phyloP scores from a whole-genome alignment of 306 rosid species.

The Castanea crenata region DNA sequence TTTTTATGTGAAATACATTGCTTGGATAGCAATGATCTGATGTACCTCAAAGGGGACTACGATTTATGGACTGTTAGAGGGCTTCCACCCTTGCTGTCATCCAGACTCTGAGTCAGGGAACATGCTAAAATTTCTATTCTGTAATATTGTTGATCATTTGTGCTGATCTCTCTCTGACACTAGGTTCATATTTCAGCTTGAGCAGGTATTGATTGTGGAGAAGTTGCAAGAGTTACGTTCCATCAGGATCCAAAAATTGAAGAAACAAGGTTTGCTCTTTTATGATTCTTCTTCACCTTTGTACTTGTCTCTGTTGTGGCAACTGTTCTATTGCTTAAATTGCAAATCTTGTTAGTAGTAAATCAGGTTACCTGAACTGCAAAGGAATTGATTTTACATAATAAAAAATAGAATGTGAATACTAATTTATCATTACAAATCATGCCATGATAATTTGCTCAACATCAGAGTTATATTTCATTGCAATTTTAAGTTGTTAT shows the following conservation, averaged over 20 bases:
- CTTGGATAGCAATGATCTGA: not conserved
- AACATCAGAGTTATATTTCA: not conserved
- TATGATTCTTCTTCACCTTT: not conserved
- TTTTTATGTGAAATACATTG: not conserved
- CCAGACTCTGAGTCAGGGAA: not conserved
- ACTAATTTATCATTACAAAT: not conserved
- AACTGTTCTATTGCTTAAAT: not conserved
- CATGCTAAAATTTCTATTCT: not conserved
- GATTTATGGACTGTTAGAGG: not conserved
- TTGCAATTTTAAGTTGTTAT: not conserved
- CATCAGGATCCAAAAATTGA: slow-evolving; percentile 78
- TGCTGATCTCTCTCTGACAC: slow-evolving; percentile 1
- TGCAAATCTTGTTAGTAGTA: not conserved
- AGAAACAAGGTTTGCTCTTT: slow-evolving; percentile 62
- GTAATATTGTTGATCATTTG: not conserved
- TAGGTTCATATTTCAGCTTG: slow-evolving; percentile 57
- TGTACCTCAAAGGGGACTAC: not conserved
- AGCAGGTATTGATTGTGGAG: slow-evolving; percentile 73
- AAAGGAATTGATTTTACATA: not conserved
- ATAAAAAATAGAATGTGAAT: not conserved
- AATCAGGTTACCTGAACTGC: not conserved
- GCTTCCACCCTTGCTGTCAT: not conserved
- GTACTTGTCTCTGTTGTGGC: not conserved
- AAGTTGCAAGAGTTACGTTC: slow-evolving; percentile 85
- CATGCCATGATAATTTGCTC: not conserved